Percentiles rank a stretch among this genome's conserved stretches.
Evolutionary conservation across 2,329 filamentous ascomycete genomes (phyloP).

Genomic region (Sporothrix phasma): DNA sequence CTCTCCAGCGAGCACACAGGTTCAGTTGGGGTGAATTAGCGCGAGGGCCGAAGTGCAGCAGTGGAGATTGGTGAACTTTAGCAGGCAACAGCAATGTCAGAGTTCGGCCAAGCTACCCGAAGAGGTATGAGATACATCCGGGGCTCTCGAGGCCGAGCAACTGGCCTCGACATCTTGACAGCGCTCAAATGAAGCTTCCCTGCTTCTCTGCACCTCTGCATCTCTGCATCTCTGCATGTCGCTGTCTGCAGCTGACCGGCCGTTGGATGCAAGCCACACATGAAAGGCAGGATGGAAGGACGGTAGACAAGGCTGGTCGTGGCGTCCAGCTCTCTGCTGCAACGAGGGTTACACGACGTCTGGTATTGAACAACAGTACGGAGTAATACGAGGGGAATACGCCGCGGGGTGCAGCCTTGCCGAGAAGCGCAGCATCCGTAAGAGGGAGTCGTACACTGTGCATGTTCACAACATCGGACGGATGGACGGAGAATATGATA

Average conservation of each 20-base stretch:
- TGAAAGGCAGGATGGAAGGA: not conserved
- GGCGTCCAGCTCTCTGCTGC: not conserved
- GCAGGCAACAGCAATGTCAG: not conserved
- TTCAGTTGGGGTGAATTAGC: not conserved
- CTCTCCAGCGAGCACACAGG: not conserved
- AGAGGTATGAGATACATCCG: not conserved
- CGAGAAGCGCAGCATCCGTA: not conserved
- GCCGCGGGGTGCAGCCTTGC: not conserved
- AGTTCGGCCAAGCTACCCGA: not conserved
- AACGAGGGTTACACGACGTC: constrained; percentile 9
- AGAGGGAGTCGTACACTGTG: not conserved
- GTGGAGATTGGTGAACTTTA: not conserved
- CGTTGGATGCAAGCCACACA: not conserved
- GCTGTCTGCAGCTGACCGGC: not conserved
- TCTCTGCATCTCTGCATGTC: not conserved
- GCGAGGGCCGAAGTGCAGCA: not conserved
- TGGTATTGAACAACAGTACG: too few relatives aligned
- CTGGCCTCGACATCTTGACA: not conserved
- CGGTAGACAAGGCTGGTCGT: not conserved
- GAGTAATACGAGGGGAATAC: not conserved
- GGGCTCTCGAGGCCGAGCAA: not conserved
- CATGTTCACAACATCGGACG: not conserved
- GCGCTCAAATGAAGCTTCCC: not conserved
- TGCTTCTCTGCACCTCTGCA: too few relatives aligned
- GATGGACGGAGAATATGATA: not conserved